Conservation (phyloP, 805 yeast genomes). For the Lachancea quebecensis region DNA sequence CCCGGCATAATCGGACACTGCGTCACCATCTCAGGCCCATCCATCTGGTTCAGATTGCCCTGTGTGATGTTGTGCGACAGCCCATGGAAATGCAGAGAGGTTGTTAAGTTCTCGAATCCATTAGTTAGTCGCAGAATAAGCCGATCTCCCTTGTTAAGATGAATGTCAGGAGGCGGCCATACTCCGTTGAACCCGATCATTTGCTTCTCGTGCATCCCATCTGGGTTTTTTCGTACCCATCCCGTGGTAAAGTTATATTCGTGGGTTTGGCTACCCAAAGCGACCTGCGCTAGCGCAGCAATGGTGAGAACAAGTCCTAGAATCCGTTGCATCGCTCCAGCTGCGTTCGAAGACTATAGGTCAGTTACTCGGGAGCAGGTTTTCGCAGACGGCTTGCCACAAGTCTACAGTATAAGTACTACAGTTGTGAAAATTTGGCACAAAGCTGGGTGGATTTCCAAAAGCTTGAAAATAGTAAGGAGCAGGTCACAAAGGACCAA, state of each 20-base stretch:
- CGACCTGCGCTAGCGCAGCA: neutral
- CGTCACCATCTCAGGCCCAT: conserved; percentile 73
- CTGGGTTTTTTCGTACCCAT: conserved; percentile 62
- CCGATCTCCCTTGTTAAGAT: conserved; percentile 58
- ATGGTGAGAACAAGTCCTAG: neutral
- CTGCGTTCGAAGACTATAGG: neutral
- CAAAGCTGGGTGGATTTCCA: conserved; percentile 3
- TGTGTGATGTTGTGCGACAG: conserved; percentile 55
- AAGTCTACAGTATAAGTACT: no score
- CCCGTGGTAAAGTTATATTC: conserved; percentile 49
- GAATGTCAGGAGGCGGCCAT: conserved; percentile 70
- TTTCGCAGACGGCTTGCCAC: neutral
- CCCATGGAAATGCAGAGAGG: conserved; percentile 78
- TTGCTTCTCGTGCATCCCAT: conserved; percentile 47
- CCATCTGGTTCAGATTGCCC: conserved; percentile 46
- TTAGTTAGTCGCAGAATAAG: conserved; percentile 55
- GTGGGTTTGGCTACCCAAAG: conserved; percentile 36
- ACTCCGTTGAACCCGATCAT: conserved; percentile 62
- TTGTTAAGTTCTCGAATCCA: conserved; percentile 43
- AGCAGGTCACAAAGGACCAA: no score
- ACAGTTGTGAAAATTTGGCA: neutral
- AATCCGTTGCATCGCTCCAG: neutral
- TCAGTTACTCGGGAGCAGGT: neutral
- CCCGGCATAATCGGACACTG: conserved; percentile 76
- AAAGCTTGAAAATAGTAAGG: neutral